These are phyloP conservation scores for Ambrosia artemisiifolia DNA, from an alignment of 129 eudicot genomes.

Conservation along the genomic window DNA sequence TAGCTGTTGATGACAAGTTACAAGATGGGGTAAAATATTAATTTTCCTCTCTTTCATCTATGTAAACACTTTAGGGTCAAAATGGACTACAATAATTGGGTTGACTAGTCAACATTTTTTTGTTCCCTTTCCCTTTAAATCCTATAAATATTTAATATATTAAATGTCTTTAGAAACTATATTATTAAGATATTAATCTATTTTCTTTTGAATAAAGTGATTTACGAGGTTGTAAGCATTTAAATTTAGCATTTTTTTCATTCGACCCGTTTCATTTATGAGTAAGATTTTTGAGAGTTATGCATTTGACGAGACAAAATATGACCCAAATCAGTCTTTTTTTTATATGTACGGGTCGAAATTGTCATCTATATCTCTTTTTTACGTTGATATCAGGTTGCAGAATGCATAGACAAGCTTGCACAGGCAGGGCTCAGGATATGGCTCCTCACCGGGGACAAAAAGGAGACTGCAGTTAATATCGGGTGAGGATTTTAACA, in stretches of 20 bases:
- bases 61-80: background rate
- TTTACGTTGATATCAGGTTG: slow-evolving; percentile 37
- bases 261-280: background rate
- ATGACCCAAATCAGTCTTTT: background rate
- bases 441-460: slow-evolving; percentile 63
- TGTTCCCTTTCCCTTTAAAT: no score
- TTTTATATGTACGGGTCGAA: background rate
- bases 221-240: background rate
- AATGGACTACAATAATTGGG: background rate
- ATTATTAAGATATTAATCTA: background rate
- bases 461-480: slow-evolving; percentile 60
- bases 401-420: slow-evolving; percentile 62
- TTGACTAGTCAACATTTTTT: background rate
- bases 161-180: background rate
- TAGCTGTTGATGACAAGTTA: slow-evolving; percentile 60
- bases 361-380: background rate
- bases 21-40: slow-evolving; percentile 46
- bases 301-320: background rate
- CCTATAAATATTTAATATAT: background rate
- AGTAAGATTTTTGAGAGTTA: background rate
- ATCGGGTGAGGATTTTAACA: slow-evolving; percentile 39
- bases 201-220: background rate
- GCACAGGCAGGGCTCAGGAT: slow-evolving; percentile 61
- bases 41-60: slow-evolving; percentile 1
- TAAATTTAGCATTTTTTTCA: background rate